Base-by-base conservation (phyloP, 495 filamentous ascomycete species). In the Trichoderma virens region DNA sequence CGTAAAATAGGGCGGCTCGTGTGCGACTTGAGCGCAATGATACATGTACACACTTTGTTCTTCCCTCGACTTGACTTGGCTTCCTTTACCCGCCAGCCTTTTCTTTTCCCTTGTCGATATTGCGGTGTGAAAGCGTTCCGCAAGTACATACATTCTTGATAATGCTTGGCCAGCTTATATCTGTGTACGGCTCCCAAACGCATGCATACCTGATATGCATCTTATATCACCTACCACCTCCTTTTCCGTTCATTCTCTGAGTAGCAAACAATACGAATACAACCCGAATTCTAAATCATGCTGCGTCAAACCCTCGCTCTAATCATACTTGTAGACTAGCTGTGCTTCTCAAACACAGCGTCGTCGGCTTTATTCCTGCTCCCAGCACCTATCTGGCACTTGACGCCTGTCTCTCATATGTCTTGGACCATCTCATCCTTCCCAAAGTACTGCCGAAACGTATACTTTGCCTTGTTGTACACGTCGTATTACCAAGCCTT, bases 401-500 rank as follows among this genome's bases (percentile, higher is more conserved):
- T n/a, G n/a, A n/a, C n/a, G n/a, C n/a, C 9, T 30, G 23, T 56
- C 51, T 56, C 25, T 30, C 0, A 3, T 28, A 8, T 56, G 47
- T 56, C 47, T 56, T 56, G 47, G 23, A 11, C 41, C 41, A n/a
- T 47, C 43, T 47, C 43, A 25, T 47, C 43, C 43, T 47, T 20
- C 43, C 43, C n/a, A 47, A 47, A 47, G 20, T 47, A 5, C 43
- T 23, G 43, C 43, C 43, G 20, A 20, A 2, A 25, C 43, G 20
- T 47, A 2, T 23, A 8, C 6, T 20, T 47, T 47, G 2, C 18
- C 51, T 30, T 14, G 51, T 56, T 35, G 34, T 23, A 30, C 25
- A 56, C 51, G 27, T 28, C 51, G 51, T 56, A 56, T 56, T 18
- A 31, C 51, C 51, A 9, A n/a, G 51, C 51, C 51, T 31, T 56